phyloP scores from a whole-genome alignment of 352 stramenopile species.

The Globisporangium alternatum region DNA sequence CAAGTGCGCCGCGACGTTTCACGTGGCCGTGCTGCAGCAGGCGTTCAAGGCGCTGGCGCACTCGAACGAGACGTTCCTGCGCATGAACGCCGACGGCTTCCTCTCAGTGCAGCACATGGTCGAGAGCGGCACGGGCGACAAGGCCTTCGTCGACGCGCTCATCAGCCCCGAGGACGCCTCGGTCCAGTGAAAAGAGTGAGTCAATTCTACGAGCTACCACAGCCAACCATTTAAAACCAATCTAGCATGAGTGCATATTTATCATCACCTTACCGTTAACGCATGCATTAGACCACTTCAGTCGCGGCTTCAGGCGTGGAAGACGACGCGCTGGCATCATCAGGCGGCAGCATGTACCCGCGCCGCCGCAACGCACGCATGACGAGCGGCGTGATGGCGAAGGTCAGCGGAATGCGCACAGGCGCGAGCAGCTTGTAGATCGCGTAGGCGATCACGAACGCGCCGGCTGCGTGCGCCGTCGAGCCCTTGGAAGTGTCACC shows the following conservation, averaged over 20 bases:
- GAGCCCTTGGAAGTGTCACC: constrained; percentile 32
- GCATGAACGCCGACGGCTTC: constrained; percentile 79
- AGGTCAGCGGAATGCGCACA: constrained; percentile 77
- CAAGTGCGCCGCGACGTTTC: constrained; percentile 58
- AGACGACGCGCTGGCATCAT: background rate
- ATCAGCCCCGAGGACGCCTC: constrained; percentile 78
- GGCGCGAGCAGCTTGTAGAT: constrained; percentile 77
- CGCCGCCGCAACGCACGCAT: constrained; percentile 55
- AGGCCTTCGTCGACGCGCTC: constrained; percentile 77
- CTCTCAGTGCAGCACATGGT: constrained; percentile 85
- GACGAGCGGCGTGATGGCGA: constrained; percentile 73
- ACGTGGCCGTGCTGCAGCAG: constrained; percentile 78
- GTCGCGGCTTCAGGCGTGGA: background rate
- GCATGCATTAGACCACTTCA: background rate
- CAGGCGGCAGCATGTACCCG: constrained; percentile 63
- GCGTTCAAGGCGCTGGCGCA: constrained; percentile 74
- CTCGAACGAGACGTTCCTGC: constrained; percentile 80
- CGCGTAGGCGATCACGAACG: constrained; percentile 76
- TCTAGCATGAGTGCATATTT: background rate
- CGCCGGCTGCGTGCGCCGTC: constrained; percentile 55
- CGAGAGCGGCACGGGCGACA: constrained; percentile 61
- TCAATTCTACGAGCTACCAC: constrained; percentile 2
- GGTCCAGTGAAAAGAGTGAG: constrained; percentile 23
- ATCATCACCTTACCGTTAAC: background rate
- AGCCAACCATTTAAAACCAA: constrained; percentile 8